Conservation (phyloP, 768 basidiomycete species). For the Pisolithus sp. region DNA sequence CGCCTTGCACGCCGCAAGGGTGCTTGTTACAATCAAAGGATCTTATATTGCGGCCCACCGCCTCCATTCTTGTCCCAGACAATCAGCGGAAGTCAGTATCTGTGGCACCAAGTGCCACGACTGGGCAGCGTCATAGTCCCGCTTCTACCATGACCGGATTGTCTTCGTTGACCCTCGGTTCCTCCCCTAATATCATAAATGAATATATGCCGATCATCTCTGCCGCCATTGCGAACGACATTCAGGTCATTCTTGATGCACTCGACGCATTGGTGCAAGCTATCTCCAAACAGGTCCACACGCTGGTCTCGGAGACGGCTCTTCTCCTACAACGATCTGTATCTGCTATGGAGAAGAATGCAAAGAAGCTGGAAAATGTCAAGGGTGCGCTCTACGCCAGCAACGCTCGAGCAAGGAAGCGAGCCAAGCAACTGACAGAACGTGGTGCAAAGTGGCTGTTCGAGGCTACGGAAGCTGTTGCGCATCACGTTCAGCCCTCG, state of each 20-base stretch:
- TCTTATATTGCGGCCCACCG: constrained; percentile 30
- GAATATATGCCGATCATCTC: constrained; percentile 39
- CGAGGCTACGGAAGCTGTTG: constrained; percentile 37
- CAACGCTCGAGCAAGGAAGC: constrained; percentile 46
- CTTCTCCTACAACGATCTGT: constrained; percentile 41
- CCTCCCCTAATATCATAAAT: constrained; percentile 45
- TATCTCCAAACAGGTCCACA: constrained; percentile 40
- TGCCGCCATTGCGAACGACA: constrained; percentile 42
- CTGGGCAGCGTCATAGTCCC: constrained; percentile 7
- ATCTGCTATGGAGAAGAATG: constrained; percentile 23
- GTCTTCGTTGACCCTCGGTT: constrained; percentile 31
- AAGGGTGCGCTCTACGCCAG: constrained; percentile 40
- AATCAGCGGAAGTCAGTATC: constrained; percentile 25
- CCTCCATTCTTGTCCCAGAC: constrained; percentile 17
- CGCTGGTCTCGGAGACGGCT: constrained; percentile 27
- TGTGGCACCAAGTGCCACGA: constrained; percentile 16
- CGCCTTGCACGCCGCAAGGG: constrained; percentile 22
- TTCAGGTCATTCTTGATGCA: constrained; percentile 51
- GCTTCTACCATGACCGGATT: constrained; percentile 9
- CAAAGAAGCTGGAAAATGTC: constrained; percentile 32
- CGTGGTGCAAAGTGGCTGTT: constrained; percentile 41
- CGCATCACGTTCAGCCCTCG: constrained; percentile 36
- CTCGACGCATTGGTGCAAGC: constrained; percentile 51
- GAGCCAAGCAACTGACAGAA: constrained; percentile 48
- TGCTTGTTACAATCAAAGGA: constrained; percentile 27